Percentiles rank a stretch among this genome's conserved stretches.
Conservation (phyloP, 352 stramenopile species). For the Globisporangium okanoganense region DNA sequence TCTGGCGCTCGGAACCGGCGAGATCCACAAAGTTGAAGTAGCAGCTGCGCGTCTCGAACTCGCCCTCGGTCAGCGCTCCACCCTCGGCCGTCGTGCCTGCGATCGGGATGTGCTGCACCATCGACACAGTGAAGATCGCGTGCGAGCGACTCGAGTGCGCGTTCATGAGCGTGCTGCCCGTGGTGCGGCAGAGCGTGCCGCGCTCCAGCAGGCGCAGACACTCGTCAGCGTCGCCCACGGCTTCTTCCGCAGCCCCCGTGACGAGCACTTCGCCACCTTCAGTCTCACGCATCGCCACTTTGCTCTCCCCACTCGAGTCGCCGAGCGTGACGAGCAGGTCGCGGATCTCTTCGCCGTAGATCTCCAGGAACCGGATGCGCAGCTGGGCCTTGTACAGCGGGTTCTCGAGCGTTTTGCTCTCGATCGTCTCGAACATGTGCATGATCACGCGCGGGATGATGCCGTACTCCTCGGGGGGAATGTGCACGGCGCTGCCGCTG, state of each 20-base stretch:
- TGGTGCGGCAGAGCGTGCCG: conserved; percentile 80
- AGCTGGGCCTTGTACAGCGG: conserved; percentile 62
- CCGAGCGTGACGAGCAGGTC: conserved; percentile 84
- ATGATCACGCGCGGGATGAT: conserved; percentile 86
- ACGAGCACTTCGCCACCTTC: conserved; percentile 81
- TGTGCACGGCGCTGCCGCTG: conserved; percentile 78
- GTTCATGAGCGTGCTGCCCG: conserved; percentile 91
- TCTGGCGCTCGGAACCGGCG: conserved; percentile 91
- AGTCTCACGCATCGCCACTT: conserved; percentile 83
- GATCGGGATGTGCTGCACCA: conserved; percentile 79
- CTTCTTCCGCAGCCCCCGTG: conserved; percentile 69
- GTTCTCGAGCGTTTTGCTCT: conserved; percentile 49
- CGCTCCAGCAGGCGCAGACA: conserved; percentile 81
- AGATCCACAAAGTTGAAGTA: conserved; percentile 94
- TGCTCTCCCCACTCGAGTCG: conserved; percentile 50
- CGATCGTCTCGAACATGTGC: conserved; percentile 83
- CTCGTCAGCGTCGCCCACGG: conserved; percentile 62
- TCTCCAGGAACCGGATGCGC: conserved; percentile 88
- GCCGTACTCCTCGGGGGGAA: conserved; percentile 75
- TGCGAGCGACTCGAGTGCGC: conserved; percentile 88
- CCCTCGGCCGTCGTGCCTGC: conserved; percentile 29
- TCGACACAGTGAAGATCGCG: conserved; percentile 88
- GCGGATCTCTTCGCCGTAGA: conserved; percentile 90
- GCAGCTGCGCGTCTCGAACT: conserved; percentile 76
- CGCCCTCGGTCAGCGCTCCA: conserved; percentile 34